phyloP scores from a whole-genome alignment of 2,329 filamentous ascomycete species.

The Pestalotiopsis sp. region DNA sequence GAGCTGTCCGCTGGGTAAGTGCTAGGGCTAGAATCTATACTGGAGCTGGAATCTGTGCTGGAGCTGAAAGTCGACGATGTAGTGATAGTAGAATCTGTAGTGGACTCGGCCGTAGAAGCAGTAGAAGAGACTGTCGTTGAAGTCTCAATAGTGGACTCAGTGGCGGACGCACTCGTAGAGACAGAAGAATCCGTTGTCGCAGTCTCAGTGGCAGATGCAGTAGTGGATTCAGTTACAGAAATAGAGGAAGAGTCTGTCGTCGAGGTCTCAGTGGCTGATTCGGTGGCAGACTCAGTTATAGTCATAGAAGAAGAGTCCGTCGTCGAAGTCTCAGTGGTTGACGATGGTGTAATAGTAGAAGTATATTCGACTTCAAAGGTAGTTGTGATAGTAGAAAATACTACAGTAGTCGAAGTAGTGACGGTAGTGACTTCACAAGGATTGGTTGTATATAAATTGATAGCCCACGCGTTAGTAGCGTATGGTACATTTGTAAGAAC shows the following conservation, averaged over 20 bases:
- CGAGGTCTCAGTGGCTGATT: not conserved
- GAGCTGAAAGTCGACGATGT: not conserved
- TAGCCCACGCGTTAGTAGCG: not conserved
- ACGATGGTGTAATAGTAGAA: not conserved
- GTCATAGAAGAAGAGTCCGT: not conserved
- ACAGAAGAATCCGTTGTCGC: not conserved
- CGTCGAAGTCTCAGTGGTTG: not conserved
- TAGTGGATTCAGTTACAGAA: not conserved
- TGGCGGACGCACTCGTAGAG: not conserved
- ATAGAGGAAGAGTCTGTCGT: not conserved
- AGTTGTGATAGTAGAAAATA: not conserved
- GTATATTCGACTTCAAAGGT: not conserved
- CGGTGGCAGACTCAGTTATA: not conserved
- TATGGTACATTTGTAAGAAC: not conserved
- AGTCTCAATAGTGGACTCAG: not conserved
- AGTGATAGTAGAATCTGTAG: not conserved
- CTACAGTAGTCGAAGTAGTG: not conserved
- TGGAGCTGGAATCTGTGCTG: not conserved
- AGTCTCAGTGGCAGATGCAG: not conserved
- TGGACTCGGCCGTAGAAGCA: not conserved
- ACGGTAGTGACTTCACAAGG: not conserved
- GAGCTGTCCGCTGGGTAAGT: not conserved
- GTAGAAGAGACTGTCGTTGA: not conserved
- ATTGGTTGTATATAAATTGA: not conserved
- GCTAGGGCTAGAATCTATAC: not conserved